Conservation (phyloP, 2,329 filamentous ascomycete species). For the Raffaelea albimanens region DNA sequence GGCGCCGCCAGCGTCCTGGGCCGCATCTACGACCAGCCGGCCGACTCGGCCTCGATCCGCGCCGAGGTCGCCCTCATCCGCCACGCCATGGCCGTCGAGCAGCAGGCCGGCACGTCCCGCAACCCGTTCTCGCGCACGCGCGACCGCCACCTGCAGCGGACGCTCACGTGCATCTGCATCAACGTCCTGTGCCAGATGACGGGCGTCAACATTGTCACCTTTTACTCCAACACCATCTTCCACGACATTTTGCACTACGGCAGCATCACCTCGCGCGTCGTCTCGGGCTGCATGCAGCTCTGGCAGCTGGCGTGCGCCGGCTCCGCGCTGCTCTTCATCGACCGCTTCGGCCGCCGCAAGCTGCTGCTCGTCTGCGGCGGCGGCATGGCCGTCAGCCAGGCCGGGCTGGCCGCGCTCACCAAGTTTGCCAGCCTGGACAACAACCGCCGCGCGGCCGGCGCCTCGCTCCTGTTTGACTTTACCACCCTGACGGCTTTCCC, state of each 20-base stretch:
- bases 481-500: constrained; percentile 45
- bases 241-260: constrained; percentile 22
- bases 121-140: constrained; percentile 13
- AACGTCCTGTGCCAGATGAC: constrained; percentile 22
- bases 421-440: constrained; percentile 14
- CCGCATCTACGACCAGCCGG: constrained; percentile 26
- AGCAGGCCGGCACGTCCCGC: constrained; percentile 13
- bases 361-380: constrained; percentile 57
- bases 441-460: neutral
- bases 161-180: constrained; percentile 12
- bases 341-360: constrained; percentile 61
- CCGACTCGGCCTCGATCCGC: constrained; percentile 43
- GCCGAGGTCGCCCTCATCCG: constrained; percentile 42
- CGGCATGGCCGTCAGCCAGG: constrained; percentile 56
- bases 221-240: constrained; percentile 22
- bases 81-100: constrained; percentile 59
- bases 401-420: constrained; percentile 30
- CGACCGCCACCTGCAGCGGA: constrained; percentile 15
- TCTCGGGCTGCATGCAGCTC: constrained; percentile 19
- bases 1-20: constrained; percentile 34
- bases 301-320: constrained; percentile 34
- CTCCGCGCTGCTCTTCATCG: constrained; percentile 36
- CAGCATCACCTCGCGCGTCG: constrained; percentile 15
- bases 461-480: constrained; percentile 29
- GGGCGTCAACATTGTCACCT: constrained; percentile 26